phyloP scores from a whole-genome alignment of 2,329 filamentous ascomycete species.

The Fusarium floridanum region DNA sequence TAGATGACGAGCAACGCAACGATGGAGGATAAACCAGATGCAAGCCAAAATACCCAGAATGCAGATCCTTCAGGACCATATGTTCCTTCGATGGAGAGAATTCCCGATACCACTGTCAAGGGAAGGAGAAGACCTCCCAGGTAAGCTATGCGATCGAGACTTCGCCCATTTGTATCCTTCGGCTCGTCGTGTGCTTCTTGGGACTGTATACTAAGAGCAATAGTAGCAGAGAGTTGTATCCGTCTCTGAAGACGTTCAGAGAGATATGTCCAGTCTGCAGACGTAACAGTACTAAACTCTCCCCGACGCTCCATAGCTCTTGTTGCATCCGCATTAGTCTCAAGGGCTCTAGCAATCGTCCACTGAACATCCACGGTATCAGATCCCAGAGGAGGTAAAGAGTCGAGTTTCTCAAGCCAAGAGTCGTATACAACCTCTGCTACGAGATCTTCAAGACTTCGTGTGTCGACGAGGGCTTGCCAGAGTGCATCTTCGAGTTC shows the following conservation, averaged over 20 bases:
- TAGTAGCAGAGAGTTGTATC: constrained; percentile 34
- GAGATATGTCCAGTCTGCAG: constrained; percentile 40
- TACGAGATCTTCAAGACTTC: constrained; percentile 33
- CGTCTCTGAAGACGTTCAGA: constrained; percentile 41
- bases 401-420: constrained; percentile 44
- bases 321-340: constrained; percentile 44
- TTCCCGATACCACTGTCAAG: constrained; percentile 60
- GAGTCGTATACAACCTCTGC: constrained; percentile 44
- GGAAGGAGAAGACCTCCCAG: constrained; percentile 64
- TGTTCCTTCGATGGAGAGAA: constrained; percentile 61
- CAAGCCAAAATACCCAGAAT: constrained; percentile 65
- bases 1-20: constrained; percentile 60
- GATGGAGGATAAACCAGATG: constrained; percentile 54
- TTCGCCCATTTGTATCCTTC: constrained; percentile 53
- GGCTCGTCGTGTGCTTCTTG: constrained; percentile 18
- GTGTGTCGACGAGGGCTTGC: constrained; percentile 31
- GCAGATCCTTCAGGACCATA: constrained; percentile 56
- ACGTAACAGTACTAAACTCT: constrained; percentile 24
- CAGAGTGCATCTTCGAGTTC: constrained; percentile 38
- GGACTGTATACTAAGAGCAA: constrained; percentile 15
- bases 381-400: constrained; percentile 28
- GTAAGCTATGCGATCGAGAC: constrained; percentile 63
- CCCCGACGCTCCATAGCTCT: constrained; percentile 36
- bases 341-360: constrained; percentile 40
- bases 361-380: constrained; percentile 35